These are phyloP conservation scores for Coccinonectria pachysandricola DNA, from an alignment of 2,329 filamentous ascomycete species.

Conservation along the genomic window DNA sequence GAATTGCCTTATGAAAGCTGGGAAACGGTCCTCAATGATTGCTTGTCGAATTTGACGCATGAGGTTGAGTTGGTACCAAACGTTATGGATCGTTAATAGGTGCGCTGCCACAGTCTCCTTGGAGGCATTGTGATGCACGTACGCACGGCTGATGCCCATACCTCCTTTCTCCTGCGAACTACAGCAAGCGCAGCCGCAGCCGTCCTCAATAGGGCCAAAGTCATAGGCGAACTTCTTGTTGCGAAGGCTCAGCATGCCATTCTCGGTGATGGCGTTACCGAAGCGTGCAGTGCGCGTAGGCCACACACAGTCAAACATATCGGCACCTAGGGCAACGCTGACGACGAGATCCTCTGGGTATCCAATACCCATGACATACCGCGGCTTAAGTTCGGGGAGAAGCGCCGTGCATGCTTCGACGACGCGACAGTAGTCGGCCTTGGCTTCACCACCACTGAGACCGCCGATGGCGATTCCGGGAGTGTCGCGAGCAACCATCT, in stretches of 20 bases:
- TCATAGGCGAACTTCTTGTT: conserved; percentile 67
- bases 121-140: conserved; percentile 79
- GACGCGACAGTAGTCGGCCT: conserved; percentile 83
- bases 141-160: conserved; percentile 76
- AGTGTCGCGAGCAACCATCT: conserved; percentile 85
- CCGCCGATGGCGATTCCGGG: conserved; percentile 96
- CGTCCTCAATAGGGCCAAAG: conserved; percentile 73
- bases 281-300: conserved; percentile 93
- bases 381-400: conserved; percentile 82
- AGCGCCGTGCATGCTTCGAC: conserved; percentile 77
- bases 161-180: conserved; percentile 54
- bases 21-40: conserved; percentile 72
- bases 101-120: conserved; percentile 92
- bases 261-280: conserved; percentile 79
- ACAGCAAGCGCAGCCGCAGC: conserved; percentile 74
- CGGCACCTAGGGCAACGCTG: conserved; percentile 83
- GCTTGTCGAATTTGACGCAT: conserved; percentile 68
- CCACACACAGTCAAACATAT: conserved; percentile 99
- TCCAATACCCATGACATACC: conserved; percentile 98
- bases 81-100: conserved; percentile 85
- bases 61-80: conserved; percentile 79
- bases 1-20: conserved; percentile 66
- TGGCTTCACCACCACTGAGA: conserved; percentile 88
- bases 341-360: conserved; percentile 95
- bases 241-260: conserved; percentile 76